Base-by-base conservation (phyloP, 225 moss, liverwort and hornwort genomes). In the Antitrichia curtipendula region DNA sequence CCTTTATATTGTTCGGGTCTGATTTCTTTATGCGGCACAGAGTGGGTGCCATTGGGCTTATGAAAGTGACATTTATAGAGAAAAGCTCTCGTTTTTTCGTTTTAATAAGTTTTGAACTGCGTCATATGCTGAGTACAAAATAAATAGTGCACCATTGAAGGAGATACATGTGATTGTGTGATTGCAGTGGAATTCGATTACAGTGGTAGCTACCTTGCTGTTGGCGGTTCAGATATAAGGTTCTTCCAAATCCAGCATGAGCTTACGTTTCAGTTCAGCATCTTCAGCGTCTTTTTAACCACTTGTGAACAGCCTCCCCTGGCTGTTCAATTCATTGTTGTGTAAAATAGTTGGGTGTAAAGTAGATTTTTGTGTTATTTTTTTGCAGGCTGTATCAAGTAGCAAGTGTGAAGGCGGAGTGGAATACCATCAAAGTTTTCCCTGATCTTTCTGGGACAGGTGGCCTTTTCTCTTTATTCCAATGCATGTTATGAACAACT, bases 361-460 rank as follows among this genome's bases (percentile, higher is more conserved):
- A 45, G 68, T 70, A 59, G 57, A 41, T 63, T 41, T 66, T 43
- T 78, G 83, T 82, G 52, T 34, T 84, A 18, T 77, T 86, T 86
- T n/a, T 88, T 13, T 40, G 70, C 95, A 99, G 97, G 87, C 47
- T 99, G 86, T 97, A 96, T 86, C 97, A 99, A 93, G 99, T 97
- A 88, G 99, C 97, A 70, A 99, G 92, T 91, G 99, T 99, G 89
- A 99, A 99, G 90, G 96, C 96, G 89, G 99, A 99, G 70, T 99
- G 99, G 99, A 97, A 95, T 84, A 96, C 95, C 25, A 92, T 97
- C 89, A 99, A 96, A 93, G 83, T 93, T n/a, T 97, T 99, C 68
- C 99, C 99, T 70, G 99, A 99, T 85, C 91, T 97, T 70, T 99
- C 99, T 69, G 99, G 99, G 68, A 97, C 99, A 94, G 99, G 99